Percentiles rank a stretch among this genome's conserved stretches.
phyloP scores from a whole-genome alignment of 305 asterid genomes.

The Fraxinus nigra region DNA sequence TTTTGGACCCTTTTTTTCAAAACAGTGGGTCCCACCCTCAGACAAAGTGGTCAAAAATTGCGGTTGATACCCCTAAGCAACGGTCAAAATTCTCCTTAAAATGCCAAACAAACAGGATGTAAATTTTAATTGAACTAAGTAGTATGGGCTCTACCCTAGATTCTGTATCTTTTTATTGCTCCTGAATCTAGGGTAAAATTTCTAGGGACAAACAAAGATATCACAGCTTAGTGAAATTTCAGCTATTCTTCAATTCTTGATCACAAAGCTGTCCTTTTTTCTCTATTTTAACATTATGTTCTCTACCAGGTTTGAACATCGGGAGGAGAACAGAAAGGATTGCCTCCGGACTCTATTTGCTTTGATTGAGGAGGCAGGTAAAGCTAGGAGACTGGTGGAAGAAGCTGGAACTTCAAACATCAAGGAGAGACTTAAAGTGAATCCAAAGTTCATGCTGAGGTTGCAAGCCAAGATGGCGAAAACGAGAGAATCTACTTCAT shows the following conservation, averaged over 20 bases:
- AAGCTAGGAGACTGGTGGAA: slow-evolving; percentile 64
- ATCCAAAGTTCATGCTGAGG: slow-evolving; percentile 74
- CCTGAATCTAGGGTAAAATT: neutral
- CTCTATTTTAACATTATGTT: neutral
- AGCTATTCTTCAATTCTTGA: neutral
- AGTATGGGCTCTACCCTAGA: neutral
- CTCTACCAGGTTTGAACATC: slow-evolving; percentile 67
- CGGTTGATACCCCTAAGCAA: too few relatives aligned
- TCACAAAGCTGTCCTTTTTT: neutral
- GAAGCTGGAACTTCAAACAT: slow-evolving; percentile 56
- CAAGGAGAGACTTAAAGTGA: slow-evolving; percentile 70
- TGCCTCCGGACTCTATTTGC: slow-evolving; percentile 77
- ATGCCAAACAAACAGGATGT: too few relatives aligned
- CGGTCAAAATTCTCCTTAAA: too few relatives aligned
- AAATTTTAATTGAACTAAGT: neutral
- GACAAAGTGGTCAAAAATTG: too few relatives aligned
- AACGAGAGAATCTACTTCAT: slow-evolving; percentile 27
- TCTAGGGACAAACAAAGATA: neutral
- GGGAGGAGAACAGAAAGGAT: slow-evolving; percentile 98
- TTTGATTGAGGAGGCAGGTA: slow-evolving; percentile 79
- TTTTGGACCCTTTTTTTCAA: too few relatives aligned
- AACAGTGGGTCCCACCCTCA: too few relatives aligned
- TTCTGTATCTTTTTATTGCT: neutral
- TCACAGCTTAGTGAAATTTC: neutral
- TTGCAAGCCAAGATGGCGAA: slow-evolving; percentile 53